Percentiles rank a stretch among this genome's conserved stretches.
phyloP scores from a whole-genome alignment of 768 basidiomycete species.

The Naematelia aurantialba region DNA sequence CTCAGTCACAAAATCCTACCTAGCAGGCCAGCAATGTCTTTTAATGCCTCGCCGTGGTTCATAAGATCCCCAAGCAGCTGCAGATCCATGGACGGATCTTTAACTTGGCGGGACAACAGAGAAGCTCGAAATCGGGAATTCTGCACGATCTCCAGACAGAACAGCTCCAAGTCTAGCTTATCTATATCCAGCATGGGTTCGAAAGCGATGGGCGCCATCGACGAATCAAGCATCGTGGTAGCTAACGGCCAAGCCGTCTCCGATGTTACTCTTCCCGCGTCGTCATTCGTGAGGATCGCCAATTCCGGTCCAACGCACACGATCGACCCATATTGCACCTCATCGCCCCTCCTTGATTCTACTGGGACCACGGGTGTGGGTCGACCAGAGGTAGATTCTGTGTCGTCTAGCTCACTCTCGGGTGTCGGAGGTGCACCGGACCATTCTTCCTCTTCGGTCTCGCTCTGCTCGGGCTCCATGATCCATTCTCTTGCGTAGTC shows the following conservation, averaged over 20 bases:
- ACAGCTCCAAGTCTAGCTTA: constrained; percentile 10
- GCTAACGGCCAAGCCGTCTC: neutral
- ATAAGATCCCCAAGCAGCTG: neutral
- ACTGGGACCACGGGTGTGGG: constrained; percentile 1
- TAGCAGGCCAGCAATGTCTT: neutral
- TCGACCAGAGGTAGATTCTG: neutral
- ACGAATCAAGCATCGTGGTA: neutral
- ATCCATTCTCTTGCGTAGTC: constrained; percentile 34
- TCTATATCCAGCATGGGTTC: neutral
- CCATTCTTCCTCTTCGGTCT: constrained; percentile 23
- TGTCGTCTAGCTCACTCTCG: constrained; percentile 14
- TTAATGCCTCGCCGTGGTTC: neutral
- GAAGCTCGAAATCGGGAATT: constrained; percentile 14
- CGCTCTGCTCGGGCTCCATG: constrained; percentile 23
- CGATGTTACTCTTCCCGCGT: constrained; percentile 12
- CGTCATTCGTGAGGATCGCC: constrained; percentile 11
- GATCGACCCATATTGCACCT: constrained; percentile 15
- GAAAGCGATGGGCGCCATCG: neutral
- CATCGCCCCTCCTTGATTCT: neutral
- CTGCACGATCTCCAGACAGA: constrained; percentile 17
- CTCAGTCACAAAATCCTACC: neutral
- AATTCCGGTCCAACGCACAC: constrained; percentile 24
- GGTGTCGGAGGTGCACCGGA: constrained; percentile 35
- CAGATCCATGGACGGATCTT: neutral
- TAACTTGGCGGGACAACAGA: neutral